These are phyloP conservation scores for Blastocystis sp. DNA, from an alignment of 352 stramenopile genomes.

Conservation along the genomic window DNA sequence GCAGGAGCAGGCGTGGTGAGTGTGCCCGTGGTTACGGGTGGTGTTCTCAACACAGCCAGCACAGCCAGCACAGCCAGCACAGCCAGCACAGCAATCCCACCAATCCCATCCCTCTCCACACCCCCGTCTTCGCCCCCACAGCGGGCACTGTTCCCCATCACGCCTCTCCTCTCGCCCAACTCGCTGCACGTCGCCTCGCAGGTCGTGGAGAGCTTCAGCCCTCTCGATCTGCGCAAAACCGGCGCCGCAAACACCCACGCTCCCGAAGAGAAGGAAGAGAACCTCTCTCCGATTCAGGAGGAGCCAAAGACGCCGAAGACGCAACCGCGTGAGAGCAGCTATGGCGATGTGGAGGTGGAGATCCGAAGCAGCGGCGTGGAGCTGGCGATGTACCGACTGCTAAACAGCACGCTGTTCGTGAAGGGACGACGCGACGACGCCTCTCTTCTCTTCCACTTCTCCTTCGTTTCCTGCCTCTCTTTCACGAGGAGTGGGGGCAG, in stretches of 20 bases:
- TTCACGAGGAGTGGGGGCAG: background rate
- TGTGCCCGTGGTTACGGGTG: background rate
- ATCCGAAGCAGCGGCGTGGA: background rate
- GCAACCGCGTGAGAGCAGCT: background rate
- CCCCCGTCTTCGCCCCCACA: background rate
- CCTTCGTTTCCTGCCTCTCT: background rate
- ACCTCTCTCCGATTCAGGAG: too few relatives aligned
- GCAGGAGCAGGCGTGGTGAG: too few relatives aligned
- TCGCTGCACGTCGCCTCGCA: background rate
- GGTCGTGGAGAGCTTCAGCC: background rate
- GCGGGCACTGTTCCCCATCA: background rate
- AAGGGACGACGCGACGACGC: background rate
- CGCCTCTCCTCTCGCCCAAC: background rate
- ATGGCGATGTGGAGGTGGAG: background rate
- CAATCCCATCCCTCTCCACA: background rate
- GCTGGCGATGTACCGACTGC: background rate
- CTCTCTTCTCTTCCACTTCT: background rate
- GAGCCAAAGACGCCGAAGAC: background rate
- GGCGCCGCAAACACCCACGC: background rate
- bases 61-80: background rate
- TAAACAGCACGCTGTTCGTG: background rate
- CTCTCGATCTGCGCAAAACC: background rate
- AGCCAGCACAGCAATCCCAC: too few relatives aligned
- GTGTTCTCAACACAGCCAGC: background rate
- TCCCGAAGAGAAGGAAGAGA: background rate